Evolutionary conservation across 192 early-diverging fungal species (phyloP).

Genomic region (Phlyctochytrium arcticum): DNA sequence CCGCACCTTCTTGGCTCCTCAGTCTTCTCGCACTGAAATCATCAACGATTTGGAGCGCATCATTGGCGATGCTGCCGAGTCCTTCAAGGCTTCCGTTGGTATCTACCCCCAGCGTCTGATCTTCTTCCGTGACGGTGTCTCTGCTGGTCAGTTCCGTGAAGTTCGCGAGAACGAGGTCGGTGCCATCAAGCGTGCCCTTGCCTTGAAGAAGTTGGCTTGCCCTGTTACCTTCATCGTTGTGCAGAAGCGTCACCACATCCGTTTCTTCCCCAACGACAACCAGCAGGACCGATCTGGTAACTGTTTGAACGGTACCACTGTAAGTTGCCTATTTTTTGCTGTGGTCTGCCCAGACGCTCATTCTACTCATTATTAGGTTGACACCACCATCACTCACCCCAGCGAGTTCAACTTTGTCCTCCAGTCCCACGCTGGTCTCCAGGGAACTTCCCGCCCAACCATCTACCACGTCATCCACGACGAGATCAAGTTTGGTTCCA

Average conservation of each 20-base stretch:
- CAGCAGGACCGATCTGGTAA: conserved; percentile 71
- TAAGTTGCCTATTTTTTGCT: conserved; percentile 1
- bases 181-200: conserved; percentile 45
- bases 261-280: conserved; percentile 66
- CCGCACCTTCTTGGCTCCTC: conserved; percentile 35
- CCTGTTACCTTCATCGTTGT: conserved; percentile 47
- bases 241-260: conserved; percentile 56
- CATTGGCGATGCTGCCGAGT: conserved; percentile 27
- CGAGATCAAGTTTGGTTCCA: conserved; percentile 71
- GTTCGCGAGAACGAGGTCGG: conserved; percentile 45
- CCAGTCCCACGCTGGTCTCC: conserved; percentile 76
- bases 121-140: conserved; percentile 68
- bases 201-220: not conserved
- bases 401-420: conserved; percentile 81
- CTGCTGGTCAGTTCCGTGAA: conserved; percentile 48
- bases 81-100: conserved; percentile 35
- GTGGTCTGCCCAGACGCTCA: not conserved
- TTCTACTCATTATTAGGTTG: conserved; percentile 37
- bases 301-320: conserved; percentile 74
- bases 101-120: conserved; percentile 42
- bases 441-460: conserved; percentile 85
- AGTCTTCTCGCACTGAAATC: conserved; percentile 43
- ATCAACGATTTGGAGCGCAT: conserved; percentile 39
- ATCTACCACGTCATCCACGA: conserved; percentile 89
- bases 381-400: conserved; percentile 69